A percentile compares a stretch with the other conserved stretches of the same genome.
These are phyloP conservation scores for Lipomyces orientalis DNA, from an alignment of 805 yeast genomes.

Conservation along the genomic window DNA sequence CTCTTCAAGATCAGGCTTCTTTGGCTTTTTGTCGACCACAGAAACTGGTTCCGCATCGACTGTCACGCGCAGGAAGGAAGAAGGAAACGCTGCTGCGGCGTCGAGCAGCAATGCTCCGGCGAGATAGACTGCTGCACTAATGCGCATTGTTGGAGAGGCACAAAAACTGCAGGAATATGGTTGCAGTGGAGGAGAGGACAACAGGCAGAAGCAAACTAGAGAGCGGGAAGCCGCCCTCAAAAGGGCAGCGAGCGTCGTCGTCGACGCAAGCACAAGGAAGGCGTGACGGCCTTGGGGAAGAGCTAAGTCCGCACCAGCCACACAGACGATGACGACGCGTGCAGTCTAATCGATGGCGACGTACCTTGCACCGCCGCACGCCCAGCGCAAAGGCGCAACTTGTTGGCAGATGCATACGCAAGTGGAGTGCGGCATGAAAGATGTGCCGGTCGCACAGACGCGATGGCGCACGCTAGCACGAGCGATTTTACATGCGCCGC, in stretches of 20 bases:
- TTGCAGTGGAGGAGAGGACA: background rate
- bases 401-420: too few relatives aligned
- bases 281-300: background rate
- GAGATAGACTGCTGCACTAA: background rate
- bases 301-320: too few relatives aligned
- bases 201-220: background rate
- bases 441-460: too few relatives aligned
- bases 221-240: background rate
- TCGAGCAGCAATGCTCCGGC: background rate
- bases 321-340: background rate
- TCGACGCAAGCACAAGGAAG: background rate
- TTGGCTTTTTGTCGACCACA: background rate
- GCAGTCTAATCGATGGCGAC: background rate
- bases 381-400: background rate
- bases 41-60: background rate
- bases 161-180: background rate
- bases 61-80: background rate
- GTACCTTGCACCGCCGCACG: background rate
- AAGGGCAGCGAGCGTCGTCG: too few relatives aligned
- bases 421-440: background rate
- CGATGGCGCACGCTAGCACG: too few relatives aligned
- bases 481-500: too few relatives aligned
- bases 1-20: slow-evolving; percentile 30
- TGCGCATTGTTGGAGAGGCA: background rate
- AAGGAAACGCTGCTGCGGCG: background rate